Evolutionary conservation across 176 grass and related monocot species (phyloP).

Genomic region (Zizania latifolia): DNA sequence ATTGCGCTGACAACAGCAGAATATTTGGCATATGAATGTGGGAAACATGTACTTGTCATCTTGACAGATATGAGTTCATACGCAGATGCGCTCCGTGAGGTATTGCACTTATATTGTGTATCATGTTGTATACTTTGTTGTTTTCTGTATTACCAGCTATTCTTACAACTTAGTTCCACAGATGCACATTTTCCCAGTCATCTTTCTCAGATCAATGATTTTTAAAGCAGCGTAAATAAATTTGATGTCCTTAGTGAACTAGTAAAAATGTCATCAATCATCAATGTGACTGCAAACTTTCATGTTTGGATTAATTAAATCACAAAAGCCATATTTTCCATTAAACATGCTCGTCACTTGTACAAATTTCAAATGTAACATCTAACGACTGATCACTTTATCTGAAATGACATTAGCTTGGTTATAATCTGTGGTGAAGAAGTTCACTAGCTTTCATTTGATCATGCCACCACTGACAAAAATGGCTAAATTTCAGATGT

Average conservation of each 20-base stretch:
- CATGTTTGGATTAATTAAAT: neutral
- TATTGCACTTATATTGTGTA: constrained; percentile 27
- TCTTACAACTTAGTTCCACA: neutral
- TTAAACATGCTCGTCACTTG: neutral
- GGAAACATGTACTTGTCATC: constrained; percentile 98
- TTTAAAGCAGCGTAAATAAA: neutral
- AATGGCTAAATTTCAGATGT: neutral
- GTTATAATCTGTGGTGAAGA: neutral
- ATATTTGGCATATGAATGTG: constrained; percentile 98
- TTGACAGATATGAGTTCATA: constrained; percentile 99
- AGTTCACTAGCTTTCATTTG: neutral
- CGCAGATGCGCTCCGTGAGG: constrained; percentile 98
- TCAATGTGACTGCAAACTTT: neutral
- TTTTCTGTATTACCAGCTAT: neutral
- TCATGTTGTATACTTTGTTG: neutral
- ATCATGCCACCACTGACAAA: neutral
- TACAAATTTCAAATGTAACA: neutral
- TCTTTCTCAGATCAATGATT: neutral
- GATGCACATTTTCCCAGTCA: neutral
- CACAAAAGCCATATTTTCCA: neutral
- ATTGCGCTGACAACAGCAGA: constrained; percentile 97
- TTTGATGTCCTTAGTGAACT: neutral
- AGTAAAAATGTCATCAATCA: neutral
- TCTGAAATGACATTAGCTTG: neutral
- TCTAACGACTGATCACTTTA: neutral